Conservation (phyloP, 2,329 filamentous ascomycete species). For the Fusarium sp. region DNA sequence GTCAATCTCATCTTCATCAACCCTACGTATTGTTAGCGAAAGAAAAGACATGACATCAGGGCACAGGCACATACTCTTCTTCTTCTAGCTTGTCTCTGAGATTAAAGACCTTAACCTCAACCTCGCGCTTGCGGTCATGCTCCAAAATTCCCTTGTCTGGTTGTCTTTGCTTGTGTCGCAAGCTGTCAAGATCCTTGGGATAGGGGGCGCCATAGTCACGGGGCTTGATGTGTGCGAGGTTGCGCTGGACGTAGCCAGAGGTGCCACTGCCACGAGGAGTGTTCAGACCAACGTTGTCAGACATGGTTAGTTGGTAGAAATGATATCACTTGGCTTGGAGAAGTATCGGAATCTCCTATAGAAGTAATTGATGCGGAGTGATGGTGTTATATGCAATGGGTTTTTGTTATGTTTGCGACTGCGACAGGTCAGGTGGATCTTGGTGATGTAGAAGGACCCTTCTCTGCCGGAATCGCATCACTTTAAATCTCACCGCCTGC, state of each 20-base stretch:
- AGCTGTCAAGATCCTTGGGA: constrained; percentile 72
- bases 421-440: constrained; percentile 14
- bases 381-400: neutral
- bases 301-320: constrained; percentile 67
- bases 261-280: constrained; percentile 96
- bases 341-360: neutral
- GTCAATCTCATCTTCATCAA: constrained; percentile 93
- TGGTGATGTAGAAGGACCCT: constrained; percentile 32
- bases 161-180: constrained; percentile 81
- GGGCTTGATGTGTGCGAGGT: constrained; percentile 86
- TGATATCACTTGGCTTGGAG: neutral
- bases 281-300: constrained; percentile 94
- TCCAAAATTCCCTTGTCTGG: constrained; percentile 94
- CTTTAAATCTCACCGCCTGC: constrained; percentile 16
- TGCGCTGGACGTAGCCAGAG: constrained; percentile 97
- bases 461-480: constrained; percentile 4
- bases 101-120: constrained; percentile 95
- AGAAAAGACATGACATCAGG: neutral
- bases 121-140: constrained; percentile 89
- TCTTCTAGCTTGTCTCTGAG: constrained; percentile 92
- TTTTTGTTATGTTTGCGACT: constrained; percentile 15
- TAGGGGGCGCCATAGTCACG: constrained; percentile 86
- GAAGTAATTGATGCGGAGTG: neutral
- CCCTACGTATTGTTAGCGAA: constrained; percentile 55
- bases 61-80: constrained; percentile 70